Evolutionary conservation across 352 stramenopile species (phyloP).

Genomic region (Globisporangium cystogenes): DNA sequence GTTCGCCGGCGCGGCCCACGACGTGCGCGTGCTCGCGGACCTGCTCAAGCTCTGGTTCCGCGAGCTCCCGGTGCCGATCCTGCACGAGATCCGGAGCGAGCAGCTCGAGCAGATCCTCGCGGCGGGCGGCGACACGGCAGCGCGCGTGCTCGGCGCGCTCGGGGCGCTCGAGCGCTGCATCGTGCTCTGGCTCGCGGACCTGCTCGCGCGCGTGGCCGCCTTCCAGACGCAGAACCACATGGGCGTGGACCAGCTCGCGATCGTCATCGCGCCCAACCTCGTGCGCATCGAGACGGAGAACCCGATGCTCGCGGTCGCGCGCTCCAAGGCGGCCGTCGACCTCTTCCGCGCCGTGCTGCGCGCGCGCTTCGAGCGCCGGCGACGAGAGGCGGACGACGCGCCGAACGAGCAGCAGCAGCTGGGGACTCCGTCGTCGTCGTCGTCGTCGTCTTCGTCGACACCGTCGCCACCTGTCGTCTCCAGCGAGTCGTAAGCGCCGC

Average conservation of each 20-base stretch:
- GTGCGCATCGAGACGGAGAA: slow-evolving; percentile 83
- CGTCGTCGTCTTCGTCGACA: too few relatives aligned
- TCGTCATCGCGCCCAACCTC: slow-evolving; percentile 88
- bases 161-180: slow-evolving; percentile 64
- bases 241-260: slow-evolving; percentile 87
- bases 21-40: slow-evolving; percentile 83
- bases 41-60: slow-evolving; percentile 90
- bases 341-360: slow-evolving; percentile 60
- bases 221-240: slow-evolving; percentile 82
- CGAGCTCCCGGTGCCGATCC: too few relatives aligned
- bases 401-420: not conserved
- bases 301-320: slow-evolving; percentile 75
- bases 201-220: slow-evolving; percentile 66
- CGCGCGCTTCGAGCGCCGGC: slow-evolving; percentile 17
- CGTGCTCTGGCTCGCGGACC: slow-evolving; percentile 80
- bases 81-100: too few relatives aligned
- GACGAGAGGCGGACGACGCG: not conserved
- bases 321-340: slow-evolving; percentile 84
- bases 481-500: too few relatives aligned
- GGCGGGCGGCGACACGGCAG: too few relatives aligned
- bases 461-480: too few relatives aligned
- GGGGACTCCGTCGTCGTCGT: too few relatives aligned
- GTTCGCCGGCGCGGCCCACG: slow-evolving; percentile 51
- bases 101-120: too few relatives aligned
- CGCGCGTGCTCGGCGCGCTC: slow-evolving; percentile 54